Percentiles rank a stretch among this genome's conserved stretches.
These are phyloP conservation scores for Panaeolus cyanescens DNA, from an alignment of 768 basidiomycete genomes.

Conservation along the genomic window DNA sequence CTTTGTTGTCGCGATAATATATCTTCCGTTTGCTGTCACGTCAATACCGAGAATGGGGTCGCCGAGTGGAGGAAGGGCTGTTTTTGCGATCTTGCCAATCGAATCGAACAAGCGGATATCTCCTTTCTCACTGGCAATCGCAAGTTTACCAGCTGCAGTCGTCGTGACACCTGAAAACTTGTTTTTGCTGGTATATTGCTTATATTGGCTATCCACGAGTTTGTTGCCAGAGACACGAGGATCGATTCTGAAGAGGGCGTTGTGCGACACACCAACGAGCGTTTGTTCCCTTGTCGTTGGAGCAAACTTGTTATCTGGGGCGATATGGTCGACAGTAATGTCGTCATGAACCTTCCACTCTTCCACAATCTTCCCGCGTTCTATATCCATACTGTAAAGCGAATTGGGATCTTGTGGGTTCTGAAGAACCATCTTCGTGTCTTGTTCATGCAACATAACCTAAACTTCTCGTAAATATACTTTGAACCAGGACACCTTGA, in stretches of 20 bases:
- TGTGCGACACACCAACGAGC: slow-evolving; percentile 89
- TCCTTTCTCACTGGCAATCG: slow-evolving; percentile 95
- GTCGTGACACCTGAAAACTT: slow-evolving; percentile 93
- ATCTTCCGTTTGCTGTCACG: slow-evolving; percentile 91
- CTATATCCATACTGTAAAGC: slow-evolving; percentile 89
- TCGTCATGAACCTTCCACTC: slow-evolving; percentile 98
- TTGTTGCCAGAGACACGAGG: slow-evolving; percentile 92
- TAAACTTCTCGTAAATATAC: slow-evolving; percentile 29
- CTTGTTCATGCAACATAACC: slow-evolving; percentile 98
- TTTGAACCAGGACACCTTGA: neutral
- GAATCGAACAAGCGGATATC: slow-evolving; percentile 94
- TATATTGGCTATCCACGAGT: slow-evolving; percentile 92
- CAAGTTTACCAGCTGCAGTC: slow-evolving; percentile 83
- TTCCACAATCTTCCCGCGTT: slow-evolving; percentile 94
- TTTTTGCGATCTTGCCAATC: slow-evolving; percentile 99
- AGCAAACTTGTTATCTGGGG: slow-evolving; percentile 93
- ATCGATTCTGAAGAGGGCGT: slow-evolving; percentile 96
- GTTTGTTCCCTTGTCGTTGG: slow-evolving; percentile 93
- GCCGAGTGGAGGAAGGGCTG: slow-evolving; percentile 91
- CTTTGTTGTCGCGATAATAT: slow-evolving; percentile 94
- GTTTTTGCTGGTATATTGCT: slow-evolving; percentile 95
- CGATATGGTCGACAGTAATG: slow-evolving; percentile 83
- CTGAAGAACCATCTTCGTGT: slow-evolving; percentile 92
- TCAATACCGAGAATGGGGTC: slow-evolving; percentile 96
- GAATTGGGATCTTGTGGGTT: slow-evolving; percentile 80